Percentiles rank a stretch among this genome's conserved stretches.
Evolutionary conservation across 768 basidiomycete genomes (phyloP).

Genomic region (Mycena indigotica): DNA sequence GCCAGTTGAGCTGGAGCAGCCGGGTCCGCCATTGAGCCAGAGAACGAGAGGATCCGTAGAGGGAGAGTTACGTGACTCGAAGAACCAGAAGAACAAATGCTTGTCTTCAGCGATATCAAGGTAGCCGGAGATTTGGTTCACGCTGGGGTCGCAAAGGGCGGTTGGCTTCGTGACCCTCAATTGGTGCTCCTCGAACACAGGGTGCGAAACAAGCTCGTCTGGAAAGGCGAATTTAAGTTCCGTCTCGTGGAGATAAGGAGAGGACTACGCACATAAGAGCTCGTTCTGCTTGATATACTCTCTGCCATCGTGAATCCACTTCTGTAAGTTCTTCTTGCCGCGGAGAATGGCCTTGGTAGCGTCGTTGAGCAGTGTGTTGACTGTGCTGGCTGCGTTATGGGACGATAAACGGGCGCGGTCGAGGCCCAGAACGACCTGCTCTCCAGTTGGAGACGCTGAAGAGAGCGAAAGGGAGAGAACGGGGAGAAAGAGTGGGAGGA

Average conservation of each 20-base stretch:
- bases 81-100: constrained; percentile 93
- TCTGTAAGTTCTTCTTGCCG: constrained; percentile 54
- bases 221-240: background rate
- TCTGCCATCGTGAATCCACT: constrained; percentile 64
- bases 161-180: constrained; percentile 67
- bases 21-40: constrained; percentile 87
- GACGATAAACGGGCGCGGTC: constrained; percentile 31
- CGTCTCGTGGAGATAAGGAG: background rate
- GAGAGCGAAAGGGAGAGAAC: constrained; percentile 37
- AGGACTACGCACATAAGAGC: constrained; percentile 54
- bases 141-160: constrained; percentile 71
- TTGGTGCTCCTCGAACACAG: constrained; percentile 50
- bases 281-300: constrained; percentile 71
- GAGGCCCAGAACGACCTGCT: constrained; percentile 50
- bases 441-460: constrained; percentile 41
- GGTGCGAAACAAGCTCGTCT: constrained; percentile 70
- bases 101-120: constrained; percentile 78
- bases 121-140: constrained; percentile 83
- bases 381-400: constrained; percentile 22
- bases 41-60: constrained; percentile 79
- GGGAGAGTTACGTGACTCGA: constrained; percentile 79
- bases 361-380: constrained; percentile 42
- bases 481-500: constrained; percentile 37
- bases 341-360: constrained; percentile 45
- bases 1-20: constrained; percentile 70